Evolutionary conservation across 1,139 yeast species (phyloP), one percentile per base, ranked within the genome.

Genomic region (Diutina neorugosa): DNA sequence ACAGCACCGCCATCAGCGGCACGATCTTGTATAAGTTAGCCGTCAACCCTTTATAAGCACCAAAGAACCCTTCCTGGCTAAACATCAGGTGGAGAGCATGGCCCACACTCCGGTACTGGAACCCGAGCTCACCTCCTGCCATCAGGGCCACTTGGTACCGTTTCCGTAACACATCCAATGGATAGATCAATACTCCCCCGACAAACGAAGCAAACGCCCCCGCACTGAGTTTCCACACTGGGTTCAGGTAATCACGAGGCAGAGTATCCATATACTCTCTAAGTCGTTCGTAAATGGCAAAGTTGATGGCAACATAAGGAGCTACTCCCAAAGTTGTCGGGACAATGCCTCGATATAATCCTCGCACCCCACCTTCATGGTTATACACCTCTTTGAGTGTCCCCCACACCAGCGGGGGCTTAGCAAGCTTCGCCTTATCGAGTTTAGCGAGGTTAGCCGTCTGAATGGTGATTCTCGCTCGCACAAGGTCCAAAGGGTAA

Each of bases 301-400:
- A 93, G 67, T 91, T 93, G 54, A 93, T 77, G 3, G 96, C 96
- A 48, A 89, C 97, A 62, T 91, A 93, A 0, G 98, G 98, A 1
- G 96, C 97, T 14, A 93, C 97, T 1, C 98, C 98, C 58, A 88
- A 68, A 2, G 91, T 81, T 0, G 98, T 91, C 6, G 98, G 97
- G 56, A 84, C 73, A 9, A 91, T 73, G 3, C 98, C 98, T 54
- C 93, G 75, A 64, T 88, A 93, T 19, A 91, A 72, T 0, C 93
- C 96, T 4, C 66, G 57, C 6, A 88, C 40, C 0, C 96, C 96
- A 31, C 98, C 98, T 68, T 93, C 98, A 18, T 76, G 77, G 14
- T 62, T 62, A 66, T 84, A 86, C 20, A 90, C 89, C 25, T 76
- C 73, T 44, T 61, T 62, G 54, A 86, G 67, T 2, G 90, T 77